These are phyloP conservation scores for Aciculoconidium aculeatum DNA, from an alignment of 805 yeast genomes.

Conservation along the genomic window DNA sequence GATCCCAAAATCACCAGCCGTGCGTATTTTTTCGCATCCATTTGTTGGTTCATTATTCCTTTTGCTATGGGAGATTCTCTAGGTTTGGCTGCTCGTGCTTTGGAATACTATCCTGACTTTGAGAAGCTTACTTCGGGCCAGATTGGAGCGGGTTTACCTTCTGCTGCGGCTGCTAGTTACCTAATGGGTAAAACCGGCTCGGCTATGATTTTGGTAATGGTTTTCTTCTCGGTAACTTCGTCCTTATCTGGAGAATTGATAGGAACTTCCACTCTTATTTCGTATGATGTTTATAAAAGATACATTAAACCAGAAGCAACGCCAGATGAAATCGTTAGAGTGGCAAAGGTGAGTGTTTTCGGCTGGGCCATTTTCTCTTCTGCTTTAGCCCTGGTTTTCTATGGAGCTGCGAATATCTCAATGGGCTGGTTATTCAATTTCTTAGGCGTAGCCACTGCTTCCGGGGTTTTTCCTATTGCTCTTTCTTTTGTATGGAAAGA, in stretches of 20 bases:
- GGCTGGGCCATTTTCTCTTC: conserved; percentile 17
- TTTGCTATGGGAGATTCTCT: conserved; percentile 20
- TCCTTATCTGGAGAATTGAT: conserved; percentile 38
- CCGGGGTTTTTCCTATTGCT: conserved; percentile 20
- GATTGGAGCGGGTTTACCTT: conserved; percentile 17
- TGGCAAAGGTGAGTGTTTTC: conserved; percentile 17
- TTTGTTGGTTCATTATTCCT: conserved; percentile 23
- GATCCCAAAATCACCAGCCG: conserved; percentile 16
- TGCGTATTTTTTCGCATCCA: conserved; percentile 20
- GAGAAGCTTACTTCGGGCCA: conserved; percentile 12
- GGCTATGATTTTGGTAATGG: conserved; percentile 23
- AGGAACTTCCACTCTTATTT: conserved; percentile 31
- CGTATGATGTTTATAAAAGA: conserved; percentile 22
- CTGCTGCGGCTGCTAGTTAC: conserved; percentile 15
- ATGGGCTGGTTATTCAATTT: conserved; percentile 36
- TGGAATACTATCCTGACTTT: conserved; percentile 16
- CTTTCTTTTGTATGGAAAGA: conserved; percentile 24
- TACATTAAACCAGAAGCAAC: conserved; percentile 18
- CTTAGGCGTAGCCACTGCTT: conserved; percentile 20
- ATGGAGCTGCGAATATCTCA: conserved; percentile 20
- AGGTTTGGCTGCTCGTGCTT: conserved; percentile 36
- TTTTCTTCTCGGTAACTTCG: conserved; percentile 37
- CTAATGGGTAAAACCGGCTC: conserved; percentile 23
- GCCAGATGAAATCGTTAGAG: conserved; percentile 18
- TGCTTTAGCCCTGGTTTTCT: conserved; percentile 17